Evolutionary conservation across 2,329 filamentous ascomycete genomes (phyloP).

Genomic region (Alternaria brassicicola): DNA sequence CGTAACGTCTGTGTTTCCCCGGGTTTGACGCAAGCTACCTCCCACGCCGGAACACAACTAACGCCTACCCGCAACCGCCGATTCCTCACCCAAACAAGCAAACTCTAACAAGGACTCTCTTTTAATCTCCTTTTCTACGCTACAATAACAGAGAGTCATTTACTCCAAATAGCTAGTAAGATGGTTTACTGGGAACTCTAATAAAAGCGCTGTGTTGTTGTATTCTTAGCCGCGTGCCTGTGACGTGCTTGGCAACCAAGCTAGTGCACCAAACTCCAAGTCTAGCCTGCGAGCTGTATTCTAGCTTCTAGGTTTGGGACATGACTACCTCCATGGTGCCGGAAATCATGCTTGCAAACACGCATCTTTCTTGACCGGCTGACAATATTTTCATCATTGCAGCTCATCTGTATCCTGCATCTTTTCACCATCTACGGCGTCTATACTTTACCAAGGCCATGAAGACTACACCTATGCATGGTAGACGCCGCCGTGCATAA

Average conservation of each 20-base stretch:
- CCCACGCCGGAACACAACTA: too few species aligned
- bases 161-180: too few species aligned
- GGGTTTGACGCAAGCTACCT: slow-evolving; percentile 13
- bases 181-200: too few species aligned
- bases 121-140: too few species aligned
- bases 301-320: neutral
- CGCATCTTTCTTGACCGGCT: neutral
- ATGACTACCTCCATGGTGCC: neutral
- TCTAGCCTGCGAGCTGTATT: neutral
- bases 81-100: too few species aligned
- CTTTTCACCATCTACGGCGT: neutral
- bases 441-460: neutral
- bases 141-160: too few species aligned
- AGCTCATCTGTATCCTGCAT: neutral
- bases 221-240: too few species aligned
- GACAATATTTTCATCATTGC: neutral
- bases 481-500: neutral
- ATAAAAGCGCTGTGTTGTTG: too few species aligned
- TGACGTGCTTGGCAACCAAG: slow-evolving; percentile 10
- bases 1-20: slow-evolving; percentile 7
- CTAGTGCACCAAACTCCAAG: neutral
- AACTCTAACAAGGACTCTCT: too few species aligned
- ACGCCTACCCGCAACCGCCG: too few species aligned
- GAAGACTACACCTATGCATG: neutral
- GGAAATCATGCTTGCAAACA: neutral